Base-by-base conservation (phyloP, 148 eudicot genomes). In the Camellia lanceoleosa region DNA sequence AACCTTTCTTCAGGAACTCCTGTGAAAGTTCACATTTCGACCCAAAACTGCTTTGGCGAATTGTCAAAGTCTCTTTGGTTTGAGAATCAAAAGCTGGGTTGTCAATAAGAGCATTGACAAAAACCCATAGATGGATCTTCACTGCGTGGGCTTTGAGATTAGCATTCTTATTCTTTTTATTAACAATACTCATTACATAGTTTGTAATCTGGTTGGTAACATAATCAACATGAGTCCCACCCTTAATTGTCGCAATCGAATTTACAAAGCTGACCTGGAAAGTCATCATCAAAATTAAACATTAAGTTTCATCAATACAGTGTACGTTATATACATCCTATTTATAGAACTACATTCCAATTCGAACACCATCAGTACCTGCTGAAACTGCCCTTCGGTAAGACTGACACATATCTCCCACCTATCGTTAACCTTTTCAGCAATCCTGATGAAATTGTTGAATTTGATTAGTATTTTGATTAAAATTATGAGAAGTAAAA, bases 51-150 rank as follows among this genome's bases (percentile, higher is more conserved):
- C 84, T 92, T 54, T 87, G 80, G 10, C 95, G 91, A 80, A 87
- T 93, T 19, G 97, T 96, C 82, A 96, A 82, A 0, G 98, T 93
- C 86, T 96, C 98, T 79, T 96, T 96, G 23, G 99, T 96, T 87
- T 96, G 99, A 73, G 98, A 96, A 89, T 93, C 98, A 79, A 93
- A 96, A 46, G 99, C 99, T 13, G 99, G 99, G 71, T 96, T 96
- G 90, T 96, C 99, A 91, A 96, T 93, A 19, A 96, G 92, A 44
- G 95, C 89, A 86, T 93, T 96, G 84, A 96, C 99, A 80, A 96
- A 96, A 30, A 96, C 85, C 99, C 99, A 96, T 74, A 96, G 68
- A 75, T 96, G 88, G 83, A 83, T 96, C 85, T 91, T 96, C 81
- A 96, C 98, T 2, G 77, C 71, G 71, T 92, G 92, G 43, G 98